These are phyloP conservation scores for Exophiala oligosperma DNA, from an alignment of 2,329 filamentous ascomycete species.

Conservation along the genomic window DNA sequence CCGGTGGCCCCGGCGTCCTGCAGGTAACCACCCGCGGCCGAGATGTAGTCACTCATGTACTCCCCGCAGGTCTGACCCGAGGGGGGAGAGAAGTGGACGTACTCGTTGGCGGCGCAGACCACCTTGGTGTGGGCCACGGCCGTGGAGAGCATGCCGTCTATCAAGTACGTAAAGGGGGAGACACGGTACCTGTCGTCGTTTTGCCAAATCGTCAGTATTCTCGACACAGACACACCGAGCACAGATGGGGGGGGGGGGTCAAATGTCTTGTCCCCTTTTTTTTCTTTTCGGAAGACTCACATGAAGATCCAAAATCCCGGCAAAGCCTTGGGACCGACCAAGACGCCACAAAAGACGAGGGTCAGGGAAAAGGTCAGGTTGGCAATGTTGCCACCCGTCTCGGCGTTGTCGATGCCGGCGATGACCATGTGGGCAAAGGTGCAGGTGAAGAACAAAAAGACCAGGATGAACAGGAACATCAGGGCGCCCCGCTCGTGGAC, in stretches of 20 bases:
- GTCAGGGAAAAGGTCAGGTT: constrained; percentile 61
- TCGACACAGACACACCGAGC: too few relatives aligned
- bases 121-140: constrained; percentile 69
- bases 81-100: constrained; percentile 63
- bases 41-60: constrained; percentile 59
- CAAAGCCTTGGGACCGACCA: constrained; percentile 58
- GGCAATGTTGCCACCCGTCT: constrained; percentile 65
- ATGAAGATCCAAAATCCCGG: constrained; percentile 78
- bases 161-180: constrained; percentile 80
- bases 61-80: constrained; percentile 57
- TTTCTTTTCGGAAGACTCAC: constrained; percentile 53
- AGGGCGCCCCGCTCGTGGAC: constrained; percentile 59
- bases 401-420: constrained; percentile 66
- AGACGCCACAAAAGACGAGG: constrained; percentile 61
- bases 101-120: constrained; percentile 68
- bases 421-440: constrained; percentile 75
- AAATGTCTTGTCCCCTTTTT: too few relatives aligned
- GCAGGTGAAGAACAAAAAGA: constrained; percentile 70
- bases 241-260: too few relatives aligned
- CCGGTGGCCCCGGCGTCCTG: constrained; percentile 46
- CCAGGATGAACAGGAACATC: constrained; percentile 64
- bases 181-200: constrained; percentile 66
- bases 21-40: constrained; percentile 51
- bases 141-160: constrained; percentile 68
- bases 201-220: too few relatives aligned